Evolutionary conservation across 208 protist species (phyloP).

Genomic region (Acanthamoeba sp.): DNA sequence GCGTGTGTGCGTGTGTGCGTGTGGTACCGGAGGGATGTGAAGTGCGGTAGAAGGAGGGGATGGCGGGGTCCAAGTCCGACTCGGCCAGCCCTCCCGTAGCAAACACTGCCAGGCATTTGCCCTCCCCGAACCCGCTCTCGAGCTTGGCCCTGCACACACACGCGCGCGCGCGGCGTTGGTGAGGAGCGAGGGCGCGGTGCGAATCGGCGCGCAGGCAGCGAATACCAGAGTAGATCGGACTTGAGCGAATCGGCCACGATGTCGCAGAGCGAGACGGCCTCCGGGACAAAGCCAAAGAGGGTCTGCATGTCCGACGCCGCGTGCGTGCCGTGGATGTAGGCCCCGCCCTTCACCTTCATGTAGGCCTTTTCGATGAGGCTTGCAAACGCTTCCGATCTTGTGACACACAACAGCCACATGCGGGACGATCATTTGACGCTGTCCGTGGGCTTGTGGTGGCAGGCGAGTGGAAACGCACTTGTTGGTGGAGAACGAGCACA

Average conservation of each 20-base stretch:
- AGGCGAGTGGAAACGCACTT: not conserved
- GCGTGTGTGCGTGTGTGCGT: not conserved
- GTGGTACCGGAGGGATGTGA: not conserved
- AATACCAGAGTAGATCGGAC: not conserved
- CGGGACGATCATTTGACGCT: not conserved
- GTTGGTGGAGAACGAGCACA: slow-evolving; percentile 71
- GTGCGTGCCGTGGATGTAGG: slow-evolving; percentile 62
- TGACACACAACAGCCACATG: not conserved
- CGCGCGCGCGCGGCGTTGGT: too few relatives aligned
- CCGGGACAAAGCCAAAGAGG: slow-evolving; percentile 53
- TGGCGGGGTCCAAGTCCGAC: not conserved
- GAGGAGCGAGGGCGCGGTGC: too few relatives aligned
- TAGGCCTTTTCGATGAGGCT: slow-evolving; percentile 71
- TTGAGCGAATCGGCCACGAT: not conserved
- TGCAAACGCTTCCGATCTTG: slow-evolving; percentile 30
- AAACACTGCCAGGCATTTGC: slow-evolving; percentile 61
- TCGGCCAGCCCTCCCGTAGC: slow-evolving; percentile 23
- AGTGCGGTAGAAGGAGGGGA: slow-evolving; percentile 13
- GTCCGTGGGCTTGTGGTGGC: too few relatives aligned
- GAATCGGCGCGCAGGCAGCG: too few relatives aligned
- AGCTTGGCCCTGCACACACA: slow-evolving; percentile 6
- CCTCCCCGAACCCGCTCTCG: not conserved
- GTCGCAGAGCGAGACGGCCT: not conserved
- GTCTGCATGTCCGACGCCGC: slow-evolving; percentile 66
- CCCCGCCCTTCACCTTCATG: slow-evolving; percentile 65